Evolutionary conservation across 2,329 filamentous ascomycete genomes (phyloP), one percentile per base, ranked within the genome.

Genomic region (Paecilomyces sp.): DNA sequence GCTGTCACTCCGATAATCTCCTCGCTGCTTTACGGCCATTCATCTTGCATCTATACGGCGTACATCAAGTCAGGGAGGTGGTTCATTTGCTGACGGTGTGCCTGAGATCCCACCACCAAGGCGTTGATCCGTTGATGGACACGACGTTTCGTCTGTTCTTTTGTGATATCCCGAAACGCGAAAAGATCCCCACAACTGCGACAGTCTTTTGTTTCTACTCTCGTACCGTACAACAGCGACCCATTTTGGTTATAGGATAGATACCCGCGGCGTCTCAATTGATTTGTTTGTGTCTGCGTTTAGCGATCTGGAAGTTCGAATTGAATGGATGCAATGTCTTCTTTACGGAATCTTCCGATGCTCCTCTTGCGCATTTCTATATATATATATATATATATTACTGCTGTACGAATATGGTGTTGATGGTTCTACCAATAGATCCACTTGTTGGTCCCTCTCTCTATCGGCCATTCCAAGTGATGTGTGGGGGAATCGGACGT

Each of bases 251-350:
- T 56, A 47, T 31, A 57, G 66, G 63, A 66, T 68, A 68, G 65
- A 71, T 71, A 71, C 69, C 69, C 69, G 61, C 63, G 63, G 61
- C 63, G 60, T 62, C 57, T 63, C 63, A 60, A 61, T 65, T 9
- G 62, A 31, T 59, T 34, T 28, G 47, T 52, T 13, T 28, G 55
- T 57, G 9, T 57, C n/a, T 8, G 34, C 55, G 41, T 56, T 41
- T 12, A n/a, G 36, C n/a, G 36, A n/a, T n/a, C 11, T 41, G 34
- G n/a, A 13, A 15, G 12, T n/a, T 41, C n/a, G 36, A 41, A 41
- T 41, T n/a, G 36, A n/a, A 41, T 6, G 13, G 11, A 41, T 41
- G 36, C 13, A 41, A 5, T 41, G 11, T 41, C 13, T 41, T 2
- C 36, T 11, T 12, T 15, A 41, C 2, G 13, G 36, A 15, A n/a